Conservation (phyloP, 768 basidiomycete species). For the Suillus sp. region DNA sequence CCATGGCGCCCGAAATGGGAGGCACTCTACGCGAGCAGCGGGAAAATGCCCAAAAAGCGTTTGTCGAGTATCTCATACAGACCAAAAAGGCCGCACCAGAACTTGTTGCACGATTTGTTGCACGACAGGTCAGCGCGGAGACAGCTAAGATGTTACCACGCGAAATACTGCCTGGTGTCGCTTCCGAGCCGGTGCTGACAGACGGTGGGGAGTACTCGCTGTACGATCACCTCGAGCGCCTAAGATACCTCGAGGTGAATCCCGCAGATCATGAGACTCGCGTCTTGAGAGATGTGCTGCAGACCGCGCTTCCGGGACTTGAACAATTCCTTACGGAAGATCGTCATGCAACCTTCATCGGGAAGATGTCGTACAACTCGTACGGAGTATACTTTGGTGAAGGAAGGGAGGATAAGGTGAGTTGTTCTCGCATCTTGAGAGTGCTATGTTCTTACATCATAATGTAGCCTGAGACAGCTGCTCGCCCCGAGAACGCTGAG, state of each 20-base stretch:
- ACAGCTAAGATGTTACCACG: conserved; percentile 53
- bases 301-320: conserved; percentile 66
- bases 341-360: conserved; percentile 57
- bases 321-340: conserved; percentile 71
- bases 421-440: not conserved
- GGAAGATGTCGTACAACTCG: conserved; percentile 76
- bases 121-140: conserved; percentile 68
- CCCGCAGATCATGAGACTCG: conserved; percentile 50
- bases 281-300: conserved; percentile 55
- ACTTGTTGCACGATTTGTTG: conserved; percentile 72
- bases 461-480: conserved; percentile 50
- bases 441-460: conserved; percentile 8
- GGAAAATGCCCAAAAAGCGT: conserved; percentile 58
- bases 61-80: conserved; percentile 56
- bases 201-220: conserved; percentile 59
- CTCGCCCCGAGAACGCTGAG: conserved; percentile 71
- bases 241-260: conserved; percentile 64
- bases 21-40: conserved; percentile 45
- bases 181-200: conserved; percentile 32
- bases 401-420: conserved; percentile 74
- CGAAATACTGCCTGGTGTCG: conserved; percentile 21
- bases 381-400: conserved; percentile 70
- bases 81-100: conserved; percentile 49
- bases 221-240: conserved; percentile 75
- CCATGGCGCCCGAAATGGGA: conserved; percentile 35